Evolutionary conservation across 805 yeast species (phyloP).

Genomic region (Ogataea methylovora): DNA sequence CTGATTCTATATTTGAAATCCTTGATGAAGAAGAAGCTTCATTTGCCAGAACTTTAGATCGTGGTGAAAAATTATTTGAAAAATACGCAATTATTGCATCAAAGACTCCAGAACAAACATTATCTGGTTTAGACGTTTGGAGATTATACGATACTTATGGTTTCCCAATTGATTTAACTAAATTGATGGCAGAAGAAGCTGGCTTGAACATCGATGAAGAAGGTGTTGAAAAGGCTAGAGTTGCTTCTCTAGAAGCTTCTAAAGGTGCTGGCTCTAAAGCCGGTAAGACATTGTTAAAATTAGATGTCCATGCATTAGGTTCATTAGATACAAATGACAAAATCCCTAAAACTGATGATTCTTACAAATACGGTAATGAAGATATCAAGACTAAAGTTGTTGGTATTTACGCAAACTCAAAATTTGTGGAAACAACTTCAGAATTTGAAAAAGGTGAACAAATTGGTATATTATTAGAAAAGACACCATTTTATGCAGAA

Average conservation of each 20-base stretch:
- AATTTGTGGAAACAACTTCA: conserved; percentile 43
- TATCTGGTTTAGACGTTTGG: conserved; percentile 96
- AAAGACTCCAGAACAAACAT: conserved; percentile 62
- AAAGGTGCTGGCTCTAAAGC: conserved; percentile 54
- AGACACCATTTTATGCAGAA: conserved; percentile 95
- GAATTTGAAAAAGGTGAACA: conserved; percentile 27
- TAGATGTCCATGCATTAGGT: conserved; percentile 87
- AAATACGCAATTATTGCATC: conserved; percentile 83
- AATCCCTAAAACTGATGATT: conserved; percentile 79
- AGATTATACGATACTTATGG: conserved; percentile 97
- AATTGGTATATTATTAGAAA: conserved; percentile 76
- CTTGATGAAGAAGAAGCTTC: conserved; percentile 94
- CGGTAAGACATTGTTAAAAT: conserved; percentile 57
- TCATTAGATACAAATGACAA: conserved; percentile 50
- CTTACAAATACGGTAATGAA: conserved; percentile 64
- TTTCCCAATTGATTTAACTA: conserved; percentile 96
- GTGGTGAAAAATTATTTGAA: conserved; percentile 96
- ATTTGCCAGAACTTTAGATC: conserved; percentile 89
- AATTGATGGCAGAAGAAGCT: conserved; percentile 98
- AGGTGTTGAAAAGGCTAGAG: conserved; percentile 86
- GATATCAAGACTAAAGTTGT: conserved; percentile 63
- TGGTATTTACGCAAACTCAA: conserved; percentile 61
- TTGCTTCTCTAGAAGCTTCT: conserved; percentile 89
- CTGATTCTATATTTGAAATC: conserved; percentile 75
- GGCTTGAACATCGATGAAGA: conserved; percentile 87